Evolutionary conservation across 306 rosid genomes (phyloP).

Genomic region (Hippophae rhamnoides): DNA sequence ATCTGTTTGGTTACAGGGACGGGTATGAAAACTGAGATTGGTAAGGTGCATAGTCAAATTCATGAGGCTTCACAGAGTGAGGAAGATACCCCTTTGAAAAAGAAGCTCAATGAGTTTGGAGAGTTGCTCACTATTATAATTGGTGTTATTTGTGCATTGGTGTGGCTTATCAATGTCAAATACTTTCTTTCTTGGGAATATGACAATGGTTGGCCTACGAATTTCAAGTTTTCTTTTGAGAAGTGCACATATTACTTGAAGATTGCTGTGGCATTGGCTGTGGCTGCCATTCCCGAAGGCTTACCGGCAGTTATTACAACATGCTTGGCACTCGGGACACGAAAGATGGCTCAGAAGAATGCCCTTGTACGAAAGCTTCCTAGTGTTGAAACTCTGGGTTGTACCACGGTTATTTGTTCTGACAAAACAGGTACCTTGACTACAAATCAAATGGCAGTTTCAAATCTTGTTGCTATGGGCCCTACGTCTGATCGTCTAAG

Average conservation of each 20-base stretch:
- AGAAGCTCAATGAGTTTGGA: slow-evolving; percentile 45
- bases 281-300: slow-evolving; percentile 51
- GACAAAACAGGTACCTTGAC: slow-evolving; percentile 47
- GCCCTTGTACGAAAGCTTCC: slow-evolving; percentile 69
- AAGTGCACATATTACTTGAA: slow-evolving; percentile 43
- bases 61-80: slow-evolving; percentile 53
- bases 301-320: slow-evolving; percentile 45
- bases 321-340: slow-evolving; percentile 44
- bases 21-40: slow-evolving; percentile 63
- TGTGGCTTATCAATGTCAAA: slow-evolving; percentile 44
- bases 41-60: slow-evolving; percentile 71
- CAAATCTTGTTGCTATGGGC: slow-evolving; percentile 62
- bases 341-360: slow-evolving; percentile 50
- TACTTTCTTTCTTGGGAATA: slow-evolving; percentile 42
- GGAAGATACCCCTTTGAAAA: slow-evolving; percentile 80
- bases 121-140: slow-evolving; percentile 36
- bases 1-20: slow-evolving; percentile 62
- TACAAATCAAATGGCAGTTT: slow-evolving; percentile 71
- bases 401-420: slow-evolving; percentile 44
- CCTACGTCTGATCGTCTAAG: slow-evolving; percentile 27
- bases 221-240: slow-evolving; percentile 45
- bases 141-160: slow-evolving; percentile 36
- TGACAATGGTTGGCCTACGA: slow-evolving; percentile 33
- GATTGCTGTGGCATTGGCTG: slow-evolving; percentile 51
- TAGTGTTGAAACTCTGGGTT: slow-evolving; percentile 47